Base-by-base conservation (phyloP, 768 basidiomycete genomes). In the Scleroderma citrinum region DNA sequence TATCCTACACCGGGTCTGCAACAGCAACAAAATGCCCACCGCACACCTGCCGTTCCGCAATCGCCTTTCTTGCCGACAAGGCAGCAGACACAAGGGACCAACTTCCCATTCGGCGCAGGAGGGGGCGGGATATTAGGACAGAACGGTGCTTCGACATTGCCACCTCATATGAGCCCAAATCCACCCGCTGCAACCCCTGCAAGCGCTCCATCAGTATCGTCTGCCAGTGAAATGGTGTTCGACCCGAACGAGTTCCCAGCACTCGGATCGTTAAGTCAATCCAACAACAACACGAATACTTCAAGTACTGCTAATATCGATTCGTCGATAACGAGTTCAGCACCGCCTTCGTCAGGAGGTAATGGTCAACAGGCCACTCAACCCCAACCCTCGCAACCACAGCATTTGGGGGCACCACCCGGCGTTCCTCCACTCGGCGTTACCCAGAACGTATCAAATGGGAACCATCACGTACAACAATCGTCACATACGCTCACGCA, bases 231-330 rank as follows among this genome's bases (percentile, higher is more conserved):
- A 61, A 82, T 87, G 50, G 85, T 83, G 17, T 79, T 90, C 34
- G 89, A 91, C 72, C 87, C 82, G 29, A 89, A 87, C 60, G 89
- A 90, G 67, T 90, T 91, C 58, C 89, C 89, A n/a, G 88, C 87
- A 13, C 78, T 92, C 17, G 89, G 89, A 29, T 72, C 77, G 35
- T 82, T 83, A 37, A 75, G 77, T 13, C 76, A 72, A 31, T 71
- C 72, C 51, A 71, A 69, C 43, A 71, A 64, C 37, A 70, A 53
- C 57, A 71, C 61, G 37, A 74, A 69, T 56, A 69, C 67, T 37
- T 61, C 67, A 35, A 50, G 63, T 12, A 69, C 59, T 41, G 71
- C 66, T 32, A 70, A 61, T 41, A 57, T 59, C 17, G 62, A 64
- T 36, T 61, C 65, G 24, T 61, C 65, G 30, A 70, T 59, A 21